Conservation (phyloP, 2,329 filamentous ascomycete genomes). For the Sclerotiophoma versabilis region DNA sequence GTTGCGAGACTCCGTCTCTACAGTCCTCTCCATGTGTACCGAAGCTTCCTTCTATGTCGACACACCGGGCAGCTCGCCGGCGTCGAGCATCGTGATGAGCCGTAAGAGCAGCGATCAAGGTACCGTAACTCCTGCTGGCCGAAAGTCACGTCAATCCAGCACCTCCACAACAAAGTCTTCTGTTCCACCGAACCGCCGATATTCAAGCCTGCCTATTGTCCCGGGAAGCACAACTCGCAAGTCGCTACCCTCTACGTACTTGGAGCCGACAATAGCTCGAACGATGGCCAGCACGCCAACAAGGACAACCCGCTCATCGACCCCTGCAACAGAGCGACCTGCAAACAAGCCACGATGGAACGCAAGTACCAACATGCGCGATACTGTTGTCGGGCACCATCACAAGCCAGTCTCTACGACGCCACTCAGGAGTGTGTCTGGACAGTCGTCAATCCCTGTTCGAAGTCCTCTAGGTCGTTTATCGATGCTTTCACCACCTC, state of each 20-base stretch:
- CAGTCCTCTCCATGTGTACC: conserved; percentile 74
- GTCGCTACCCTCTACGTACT: conserved; percentile 20
- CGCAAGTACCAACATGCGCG: conserved; percentile 46
- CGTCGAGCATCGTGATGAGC: conserved; percentile 68
- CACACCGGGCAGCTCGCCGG: conserved; percentile 68
- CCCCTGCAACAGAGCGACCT: conserved; percentile 38
- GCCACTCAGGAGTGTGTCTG: conserved; percentile 39
- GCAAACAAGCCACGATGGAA: conserved; percentile 50
- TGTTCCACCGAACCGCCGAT: conserved; percentile 53
- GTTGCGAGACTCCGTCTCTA: conserved; percentile 90
- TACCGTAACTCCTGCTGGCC: conserved; percentile 54
- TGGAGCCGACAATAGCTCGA: conserved; percentile 35
- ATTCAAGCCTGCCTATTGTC: conserved; percentile 56
- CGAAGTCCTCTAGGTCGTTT: conserved; percentile 43
- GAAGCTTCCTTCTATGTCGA: conserved; percentile 77
- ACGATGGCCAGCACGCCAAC: conserved; percentile 36
- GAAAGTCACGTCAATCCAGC: conserved; percentile 57
- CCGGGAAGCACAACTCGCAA: conserved; percentile 34
- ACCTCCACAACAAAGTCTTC: conserved; percentile 52
- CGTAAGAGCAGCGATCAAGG: conserved; percentile 59
- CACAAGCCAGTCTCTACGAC: conserved; percentile 47
- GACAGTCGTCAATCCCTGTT: conserved; percentile 46
- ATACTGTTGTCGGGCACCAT: conserved; percentile 49
- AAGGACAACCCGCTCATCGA: conserved; percentile 29
- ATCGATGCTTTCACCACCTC: conserved; percentile 35